phyloP scores from a whole-genome alignment of 257 asterid genomes.

The Rauvolfia tetraphylla region DNA sequence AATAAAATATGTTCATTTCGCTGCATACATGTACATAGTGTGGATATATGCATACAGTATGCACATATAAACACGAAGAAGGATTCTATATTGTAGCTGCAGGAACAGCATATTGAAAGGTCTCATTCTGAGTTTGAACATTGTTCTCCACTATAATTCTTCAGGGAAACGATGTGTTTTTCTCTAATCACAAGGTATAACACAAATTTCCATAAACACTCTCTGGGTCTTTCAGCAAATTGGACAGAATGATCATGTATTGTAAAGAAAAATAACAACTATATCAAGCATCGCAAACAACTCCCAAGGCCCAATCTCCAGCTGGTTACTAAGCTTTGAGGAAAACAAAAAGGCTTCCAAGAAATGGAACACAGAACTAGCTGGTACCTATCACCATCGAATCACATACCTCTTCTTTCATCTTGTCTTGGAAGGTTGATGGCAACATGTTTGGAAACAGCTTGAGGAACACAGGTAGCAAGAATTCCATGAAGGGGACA shows the following conservation, averaged over 20 bases:
- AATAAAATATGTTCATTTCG: background rate
- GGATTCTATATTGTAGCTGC: background rate
- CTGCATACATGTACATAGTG: background rate
- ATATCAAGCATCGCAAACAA: background rate
- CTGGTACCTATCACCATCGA: background rate
- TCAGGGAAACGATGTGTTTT: background rate
- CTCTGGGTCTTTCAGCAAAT: background rate
- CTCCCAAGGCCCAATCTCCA: background rate
- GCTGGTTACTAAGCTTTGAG: background rate
- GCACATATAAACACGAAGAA: background rate
- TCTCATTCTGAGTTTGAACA: background rate
- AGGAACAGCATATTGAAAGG: background rate
- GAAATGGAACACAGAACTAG: background rate
- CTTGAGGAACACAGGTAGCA: slow-evolving; percentile 80
- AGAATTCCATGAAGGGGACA: slow-evolving; percentile 89
- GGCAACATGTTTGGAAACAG: slow-evolving; percentile 92
- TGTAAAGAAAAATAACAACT: background rate
- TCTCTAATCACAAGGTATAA: background rate
- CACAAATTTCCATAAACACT: background rate
- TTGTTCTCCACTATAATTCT: background rate
- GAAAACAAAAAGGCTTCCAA: background rate
- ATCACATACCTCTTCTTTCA: slow-evolving; percentile 78
- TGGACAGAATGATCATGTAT: background rate
- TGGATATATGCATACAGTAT: background rate
- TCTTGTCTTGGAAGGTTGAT: slow-evolving; percentile 91